Percentiles rank a stretch among this genome's conserved stretches.
These are phyloP conservation scores for Helianthus annuus DNA, from an alignment of 129 eudicot genomes.

Conservation along the genomic window HanXRQr2.0-SUNRISE NC_035435.2:111386076-111386575, in stretches of 20 bases:
- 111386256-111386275: conserved; percentile 38
- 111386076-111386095: not conserved
- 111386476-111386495: conserved; percentile 40
- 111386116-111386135: conserved; percentile 51
- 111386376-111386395: conserved; percentile 52
- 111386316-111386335: conserved; percentile 36
- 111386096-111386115: conserved; percentile 41
- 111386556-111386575: conserved; percentile 63
- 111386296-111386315: conserved; percentile 31
- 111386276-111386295: conserved; percentile 34
- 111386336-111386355: conserved; percentile 39
- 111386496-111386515: conserved; percentile 50
- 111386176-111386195: conserved; percentile 34
- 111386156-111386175: conserved; percentile 46
- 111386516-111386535: conserved; percentile 44
- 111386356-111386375: conserved; percentile 44
- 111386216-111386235: conserved; percentile 23
- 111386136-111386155: conserved; percentile 43
- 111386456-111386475: conserved; percentile 34
- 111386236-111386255: conserved; percentile 24
- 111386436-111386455: conserved; percentile 92
- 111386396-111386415: conserved; percentile 62
- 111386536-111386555: conserved; percentile 44
- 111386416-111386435: conserved; percentile 77
- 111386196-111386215: conserved; percentile 41